Evolutionary conservation across 2,329 filamentous ascomycete species (phyloP).

Genomic region (Fusarium metavorans): DNA sequence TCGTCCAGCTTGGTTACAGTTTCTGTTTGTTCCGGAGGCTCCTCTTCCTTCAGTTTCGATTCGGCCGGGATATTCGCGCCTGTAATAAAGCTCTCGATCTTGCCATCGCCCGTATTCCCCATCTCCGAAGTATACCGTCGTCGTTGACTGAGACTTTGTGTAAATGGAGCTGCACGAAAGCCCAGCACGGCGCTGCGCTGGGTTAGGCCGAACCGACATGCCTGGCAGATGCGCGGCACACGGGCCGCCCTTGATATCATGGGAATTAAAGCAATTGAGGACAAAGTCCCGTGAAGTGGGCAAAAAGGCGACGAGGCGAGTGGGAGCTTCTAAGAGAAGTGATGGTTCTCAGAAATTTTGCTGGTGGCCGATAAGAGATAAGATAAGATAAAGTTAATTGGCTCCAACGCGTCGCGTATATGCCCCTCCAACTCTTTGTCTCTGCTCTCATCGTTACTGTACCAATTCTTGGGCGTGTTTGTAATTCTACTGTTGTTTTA

Average conservation of each 20-base stretch:
- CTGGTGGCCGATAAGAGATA: conserved; percentile 45
- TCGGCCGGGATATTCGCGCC: neutral
- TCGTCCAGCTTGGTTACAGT: neutral
- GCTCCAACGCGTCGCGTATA: conserved; percentile 38
- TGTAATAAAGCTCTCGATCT: conserved; percentile 41
- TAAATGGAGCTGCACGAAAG: conserved; percentile 20
- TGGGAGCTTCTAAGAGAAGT: neutral
- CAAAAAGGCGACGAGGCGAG: conserved; percentile 13
- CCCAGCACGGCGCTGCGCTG: conserved; percentile 31
- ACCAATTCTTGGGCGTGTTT: neutral
- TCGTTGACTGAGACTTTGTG: conserved; percentile 17
- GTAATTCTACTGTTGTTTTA: neutral
- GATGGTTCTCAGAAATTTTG: conserved; percentile 39
- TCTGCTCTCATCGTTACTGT: neutral
- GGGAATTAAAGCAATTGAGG: conserved; percentile 27
- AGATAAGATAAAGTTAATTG: conserved; percentile 39
- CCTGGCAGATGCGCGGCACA: conserved; percentile 50
- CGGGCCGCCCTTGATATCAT: conserved; percentile 53
- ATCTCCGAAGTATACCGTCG: conserved; percentile 44
- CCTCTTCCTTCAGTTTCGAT: neutral
- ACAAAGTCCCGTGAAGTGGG: conserved; percentile 15
- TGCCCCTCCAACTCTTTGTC: conserved; percentile 21
- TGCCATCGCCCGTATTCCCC: conserved; percentile 34
- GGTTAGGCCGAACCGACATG: conserved; percentile 49
- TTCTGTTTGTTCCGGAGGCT: neutral